Evolutionary conservation across 495 filamentous ascomycete genomes (phyloP), one percentile per base, ranked within the genome.

Genomic region (Lepraria neglecta): DNA sequence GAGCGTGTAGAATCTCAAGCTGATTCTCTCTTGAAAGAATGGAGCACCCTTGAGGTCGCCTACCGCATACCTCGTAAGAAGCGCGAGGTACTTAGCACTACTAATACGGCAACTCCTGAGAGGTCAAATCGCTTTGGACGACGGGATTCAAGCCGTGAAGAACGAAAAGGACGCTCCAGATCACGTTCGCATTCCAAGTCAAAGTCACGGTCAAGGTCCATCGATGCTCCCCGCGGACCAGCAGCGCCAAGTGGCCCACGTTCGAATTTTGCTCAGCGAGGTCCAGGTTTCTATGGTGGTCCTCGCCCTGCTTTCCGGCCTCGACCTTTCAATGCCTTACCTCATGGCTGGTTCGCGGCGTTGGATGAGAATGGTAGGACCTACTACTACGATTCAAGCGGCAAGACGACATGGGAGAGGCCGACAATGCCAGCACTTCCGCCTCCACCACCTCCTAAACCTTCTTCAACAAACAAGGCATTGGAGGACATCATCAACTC

Each of bases 31-130:
- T 75, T 99, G 9, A 82, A 91, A 14, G 84, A 83, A 67, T 99
- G 95, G 95, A 85, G 86, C 70, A 91, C 87, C 43, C 78, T 99
- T 24, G 87, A 95, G 70, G 83, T 94, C n/a, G 94, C 83, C 17
- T 99, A 96, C 73, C 85, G 95, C 46, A 99, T 99, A 69, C 92
- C 94, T 30, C 86, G 94, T 53, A 91, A 81, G 74, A 87, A 87
- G 69, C 73, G 84, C 15, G 85, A 86, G 64, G 75, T 78, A 19
- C 82, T 81, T 58, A 76, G 68, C 28, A 65, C 61, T 14, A 67
- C 77, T 38, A 69, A 76, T 6, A 65, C 63, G 12, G 68, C 78
- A 35, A 69, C 77, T 10, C 66, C 73, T 28, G 75, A 73, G 45
- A 69, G 76, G 17, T 40, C 42, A n/a, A 86, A 81, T 63, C 84